Evolutionary conservation across 305 asterid species (phyloP).

Genomic region (Fraxinus platypoda): DNA sequence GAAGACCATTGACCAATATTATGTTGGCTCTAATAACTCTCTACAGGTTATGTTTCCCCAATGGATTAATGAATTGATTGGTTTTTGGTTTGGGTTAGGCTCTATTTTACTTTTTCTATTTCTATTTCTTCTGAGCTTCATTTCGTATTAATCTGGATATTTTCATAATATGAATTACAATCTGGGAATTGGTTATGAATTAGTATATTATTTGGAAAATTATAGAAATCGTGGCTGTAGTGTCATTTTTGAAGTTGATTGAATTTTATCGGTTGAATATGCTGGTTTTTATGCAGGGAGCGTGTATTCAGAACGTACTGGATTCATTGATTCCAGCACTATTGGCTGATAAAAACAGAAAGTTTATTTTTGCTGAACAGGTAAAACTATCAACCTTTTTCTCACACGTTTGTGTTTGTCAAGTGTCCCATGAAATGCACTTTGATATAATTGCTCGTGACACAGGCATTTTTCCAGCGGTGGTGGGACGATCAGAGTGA

Average conservation of each 20-base stretch:
- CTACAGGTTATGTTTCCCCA: conserved; percentile 55
- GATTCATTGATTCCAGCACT: conserved; percentile 84
- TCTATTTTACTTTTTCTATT: background rate
- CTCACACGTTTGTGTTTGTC: background rate
- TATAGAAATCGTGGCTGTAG: background rate
- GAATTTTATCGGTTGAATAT: conserved; percentile 7
- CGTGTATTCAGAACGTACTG: conserved; percentile 92
- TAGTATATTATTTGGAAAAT: background rate
- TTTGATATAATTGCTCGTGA: conserved; percentile 18
- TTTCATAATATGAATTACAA: background rate
- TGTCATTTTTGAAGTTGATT: conserved; percentile 3
- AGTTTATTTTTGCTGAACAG: conserved; percentile 85
- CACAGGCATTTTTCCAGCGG: conserved; percentile 95
- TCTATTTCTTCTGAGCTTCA: background rate
- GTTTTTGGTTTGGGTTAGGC: background rate
- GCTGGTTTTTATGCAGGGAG: conserved; percentile 53
- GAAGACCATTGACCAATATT: conserved; percentile 95
- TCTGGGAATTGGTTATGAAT: background rate
- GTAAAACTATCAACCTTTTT: conserved; percentile 23
- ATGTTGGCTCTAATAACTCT: conserved; percentile 87
- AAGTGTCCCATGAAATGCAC: conserved; percentile 12
- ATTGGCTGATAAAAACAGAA: conserved; percentile 77
- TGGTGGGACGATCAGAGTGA: conserved; percentile 95
- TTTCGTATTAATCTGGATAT: background rate
- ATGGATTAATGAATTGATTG: background rate